Evolutionary conservation across 2,329 filamentous ascomycete genomes (phyloP), one percentile per base, ranked within the genome.

Genomic region (Trichoderma arundinaceum): DNA sequence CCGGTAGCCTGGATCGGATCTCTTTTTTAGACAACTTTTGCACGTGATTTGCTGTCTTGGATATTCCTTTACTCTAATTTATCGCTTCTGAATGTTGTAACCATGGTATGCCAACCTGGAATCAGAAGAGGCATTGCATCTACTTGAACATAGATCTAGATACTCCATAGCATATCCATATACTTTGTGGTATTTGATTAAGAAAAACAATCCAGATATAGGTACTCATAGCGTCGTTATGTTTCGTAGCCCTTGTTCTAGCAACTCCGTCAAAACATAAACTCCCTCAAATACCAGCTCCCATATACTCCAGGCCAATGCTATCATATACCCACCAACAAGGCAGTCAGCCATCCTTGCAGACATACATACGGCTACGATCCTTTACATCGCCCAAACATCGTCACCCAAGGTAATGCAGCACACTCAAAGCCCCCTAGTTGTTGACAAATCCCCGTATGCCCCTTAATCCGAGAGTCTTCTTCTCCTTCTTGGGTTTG

Each of bases 401-500:
- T 4, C 22, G 4, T 2, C 2, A 28, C 22, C 22, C 2, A 28
- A 4, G 4, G 22, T 15, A 5, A n/a, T 19, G 7, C 13, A 17
- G 4, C 8, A 22, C 33, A 22, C 38, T 5, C 33, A 39, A 15
- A 39, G 22, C 13, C 7, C 17, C 41, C 28, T 22, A 67, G 17
- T 41, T 67, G 22, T 71, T 75, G 63, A 79, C 74, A 62, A 78
- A 78, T 12, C 79, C 77, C 35, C 79, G 72, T 33, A 81, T 79
- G 5, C 80, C 78, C n/a, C 79, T 73, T n/a, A 82, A 69, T 4
- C 76, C 78, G 19, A 74, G 74, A 33, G 73, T 69, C 65, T 77
- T 78, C 69, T 77, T 77, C 12, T 78, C 76, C 70, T 78, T 78
- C 59, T 76, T 78, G 17, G 71, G 65, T 61, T 73, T 73, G 70